Base-by-base conservation (phyloP, 768 basidiomycete genomes). In the Rhodosporidiobolus odoratus region DNA sequence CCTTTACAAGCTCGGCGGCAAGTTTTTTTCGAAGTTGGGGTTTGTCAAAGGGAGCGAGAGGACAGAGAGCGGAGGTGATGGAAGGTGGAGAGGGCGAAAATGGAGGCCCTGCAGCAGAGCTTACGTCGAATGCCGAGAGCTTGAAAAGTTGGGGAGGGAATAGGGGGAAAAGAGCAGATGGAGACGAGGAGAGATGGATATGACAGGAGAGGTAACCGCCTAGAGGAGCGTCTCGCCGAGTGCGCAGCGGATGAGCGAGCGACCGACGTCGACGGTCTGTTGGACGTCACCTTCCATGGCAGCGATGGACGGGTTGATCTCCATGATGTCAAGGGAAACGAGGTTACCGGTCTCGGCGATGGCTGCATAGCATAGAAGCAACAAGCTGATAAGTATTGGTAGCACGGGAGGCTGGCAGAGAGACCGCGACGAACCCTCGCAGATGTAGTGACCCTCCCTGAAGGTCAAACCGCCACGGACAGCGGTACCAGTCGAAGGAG, bases 401-500 rank as follows among this genome's bases (percentile, higher is more conserved):
- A 48, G 45, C 90, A 92, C n/a, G 76, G 95, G 25, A 54, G 23
- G 15, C 21, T 25, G 27, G 25, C 0, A 8, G 21, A 65, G 43
- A 23, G 9, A 30, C 23, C n/a, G 6, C 16, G 23, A 34, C 40
- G 4, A 5, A 19, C 89, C 87, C 80, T 98, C 94, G 76, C 91
- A 93, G 76, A 97, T 93, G 79, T 95, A 98, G 81, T 97, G 96
- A n/a, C 94, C 95, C 79, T 99, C 96, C 73, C 96, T 83, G 82
- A 98, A 99, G 30, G 91, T 93, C 71, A 99, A 82, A 17, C 96
- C 96, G 3, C 96, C 96, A 68, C 85, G 78, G 71, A 91, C 92
- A 34, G 92, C 92, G 54, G 92, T 94, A 27, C 92, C 92, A 54
- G 92, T 95, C 58, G 90, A 91, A 2, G 94, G 95, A n/a, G 96